Conservation (phyloP, 768 basidiomycete species). For the Naematelia aurantialba region DNA sequence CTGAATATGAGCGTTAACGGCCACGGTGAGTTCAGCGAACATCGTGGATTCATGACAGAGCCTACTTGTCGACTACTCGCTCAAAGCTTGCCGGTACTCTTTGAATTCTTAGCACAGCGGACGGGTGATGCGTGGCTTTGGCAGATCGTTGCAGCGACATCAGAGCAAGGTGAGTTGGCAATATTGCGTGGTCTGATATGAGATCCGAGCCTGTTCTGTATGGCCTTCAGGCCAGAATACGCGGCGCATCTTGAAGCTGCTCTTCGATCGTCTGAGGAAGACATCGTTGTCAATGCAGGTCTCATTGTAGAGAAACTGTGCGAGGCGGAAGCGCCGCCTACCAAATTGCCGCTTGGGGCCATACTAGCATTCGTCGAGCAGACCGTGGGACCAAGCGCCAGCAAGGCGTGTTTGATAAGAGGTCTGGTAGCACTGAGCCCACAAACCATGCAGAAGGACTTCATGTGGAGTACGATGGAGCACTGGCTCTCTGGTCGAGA, state of each 20-base stretch:
- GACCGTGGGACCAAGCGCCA: slow-evolving; percentile 4
- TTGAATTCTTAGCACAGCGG: not conserved
- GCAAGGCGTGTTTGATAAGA: slow-evolving; percentile 18
- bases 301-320: not conserved
- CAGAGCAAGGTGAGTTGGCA: not conserved
- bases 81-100: not conserved
- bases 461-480: slow-evolving; percentile 27
- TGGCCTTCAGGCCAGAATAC: not conserved
- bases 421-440: slow-evolving; percentile 20
- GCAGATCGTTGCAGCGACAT: not conserved
- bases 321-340: not conserved
- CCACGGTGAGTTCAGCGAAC: slow-evolving; percentile 17
- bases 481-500: slow-evolving; percentile 25
- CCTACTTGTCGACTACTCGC: not conserved
- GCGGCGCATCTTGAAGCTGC: not conserved
- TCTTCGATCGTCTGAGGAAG: not conserved
- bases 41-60: not conserved
- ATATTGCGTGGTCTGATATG: not conserved
- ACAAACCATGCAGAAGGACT: not conserved
- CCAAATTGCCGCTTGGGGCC: not conserved
- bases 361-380: not conserved
- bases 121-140: not conserved
- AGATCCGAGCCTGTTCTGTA: not conserved
- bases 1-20: slow-evolving; percentile 25
- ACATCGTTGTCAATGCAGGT: not conserved